Evolutionary conservation across 2,329 filamentous ascomycete species (phyloP).

Genomic region (Colletotrichum godetiae): DNA sequence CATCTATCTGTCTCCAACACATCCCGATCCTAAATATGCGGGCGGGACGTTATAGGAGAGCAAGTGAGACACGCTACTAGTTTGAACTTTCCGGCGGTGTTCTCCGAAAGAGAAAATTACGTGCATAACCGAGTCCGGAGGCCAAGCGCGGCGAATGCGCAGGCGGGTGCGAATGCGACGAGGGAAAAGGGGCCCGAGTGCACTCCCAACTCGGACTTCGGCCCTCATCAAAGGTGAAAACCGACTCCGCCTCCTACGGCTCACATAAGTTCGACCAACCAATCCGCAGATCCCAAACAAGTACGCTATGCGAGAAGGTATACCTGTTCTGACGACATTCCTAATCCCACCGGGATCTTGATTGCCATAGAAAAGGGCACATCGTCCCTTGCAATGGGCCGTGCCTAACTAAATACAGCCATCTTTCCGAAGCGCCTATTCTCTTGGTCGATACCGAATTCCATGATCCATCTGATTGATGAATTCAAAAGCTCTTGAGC

Average conservation of each 20-base stretch:
- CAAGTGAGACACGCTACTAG: background rate
- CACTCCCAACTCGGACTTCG: background rate
- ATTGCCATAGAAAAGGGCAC: background rate
- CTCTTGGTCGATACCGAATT: background rate
- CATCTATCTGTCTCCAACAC: background rate
- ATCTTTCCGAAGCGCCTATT: background rate
- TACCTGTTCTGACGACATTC: background rate
- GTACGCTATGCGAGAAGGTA: background rate
- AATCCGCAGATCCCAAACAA: no score
- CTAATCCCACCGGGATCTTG: background rate
- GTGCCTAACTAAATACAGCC: background rate
- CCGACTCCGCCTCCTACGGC: background rate
- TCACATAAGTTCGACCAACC: background rate
- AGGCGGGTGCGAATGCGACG: slow-evolving; percentile 3
- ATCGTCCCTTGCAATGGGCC: background rate
- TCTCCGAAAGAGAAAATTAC: background rate
- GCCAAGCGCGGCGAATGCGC: background rate
- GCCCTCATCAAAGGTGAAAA: background rate
- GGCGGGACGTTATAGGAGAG: background rate
- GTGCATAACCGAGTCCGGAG: slow-evolving; percentile 3
- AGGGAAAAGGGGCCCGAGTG: background rate
- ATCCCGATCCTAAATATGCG: background rate
- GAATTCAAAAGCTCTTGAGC: slow-evolving; percentile 52
- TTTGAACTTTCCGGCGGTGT: background rate
- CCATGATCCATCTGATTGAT: background rate